phyloP scores from a whole-genome alignment of 805 yeast species.

The Candida incommunis region DNA sequence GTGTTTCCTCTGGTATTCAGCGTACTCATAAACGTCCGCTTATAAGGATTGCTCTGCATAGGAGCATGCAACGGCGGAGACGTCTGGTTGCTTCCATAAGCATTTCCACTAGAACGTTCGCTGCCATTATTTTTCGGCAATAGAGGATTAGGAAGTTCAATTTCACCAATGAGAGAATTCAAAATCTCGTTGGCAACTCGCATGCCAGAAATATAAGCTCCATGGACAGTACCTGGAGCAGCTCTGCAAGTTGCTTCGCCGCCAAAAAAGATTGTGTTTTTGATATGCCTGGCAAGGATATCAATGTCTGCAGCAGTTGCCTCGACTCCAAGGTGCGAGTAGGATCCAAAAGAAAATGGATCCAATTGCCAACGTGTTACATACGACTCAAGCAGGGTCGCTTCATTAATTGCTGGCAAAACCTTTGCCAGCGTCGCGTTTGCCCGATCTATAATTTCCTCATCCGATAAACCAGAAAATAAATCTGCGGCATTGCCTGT shows the following conservation, averaged over 20 bases:
- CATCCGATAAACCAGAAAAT: slow-evolving; percentile 19
- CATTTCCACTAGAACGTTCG: background rate
- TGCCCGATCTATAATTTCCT: slow-evolving; percentile 21
- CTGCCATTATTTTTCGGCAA: slow-evolving; percentile 5
- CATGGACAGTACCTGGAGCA: slow-evolving; percentile 30
- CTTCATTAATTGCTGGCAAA: slow-evolving; percentile 12
- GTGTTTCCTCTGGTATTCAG: background rate
- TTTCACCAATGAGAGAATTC: slow-evolving; percentile 25
- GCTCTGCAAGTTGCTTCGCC: slow-evolving; percentile 30
- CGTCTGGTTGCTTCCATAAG: background rate
- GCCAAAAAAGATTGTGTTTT: slow-evolving; percentile 25
- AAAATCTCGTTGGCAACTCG: slow-evolving; percentile 28
- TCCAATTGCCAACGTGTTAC: slow-evolving; percentile 69
- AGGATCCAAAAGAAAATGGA: slow-evolving; percentile 70
- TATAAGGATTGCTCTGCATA: background rate
- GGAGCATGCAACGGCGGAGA: background rate
- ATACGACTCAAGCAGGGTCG: slow-evolving; percentile 23
- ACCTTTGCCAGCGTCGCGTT: slow-evolving; percentile 17
- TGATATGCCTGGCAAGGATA: slow-evolving; percentile 24
- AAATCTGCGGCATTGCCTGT: slow-evolving; percentile 26
- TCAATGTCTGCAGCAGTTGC: slow-evolving; percentile 31
- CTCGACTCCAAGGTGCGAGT: slow-evolving; percentile 31
- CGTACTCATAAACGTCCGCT: background rate
- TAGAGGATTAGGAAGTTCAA: slow-evolving; percentile 24
- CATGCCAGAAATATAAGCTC: slow-evolving; percentile 29